A percentile compares a stretch with the other conserved stretches of the same genome.
Evolutionary conservation across 345 rosid genomes (phyloP).

Genomic region (Triadica sebifera): DNA sequence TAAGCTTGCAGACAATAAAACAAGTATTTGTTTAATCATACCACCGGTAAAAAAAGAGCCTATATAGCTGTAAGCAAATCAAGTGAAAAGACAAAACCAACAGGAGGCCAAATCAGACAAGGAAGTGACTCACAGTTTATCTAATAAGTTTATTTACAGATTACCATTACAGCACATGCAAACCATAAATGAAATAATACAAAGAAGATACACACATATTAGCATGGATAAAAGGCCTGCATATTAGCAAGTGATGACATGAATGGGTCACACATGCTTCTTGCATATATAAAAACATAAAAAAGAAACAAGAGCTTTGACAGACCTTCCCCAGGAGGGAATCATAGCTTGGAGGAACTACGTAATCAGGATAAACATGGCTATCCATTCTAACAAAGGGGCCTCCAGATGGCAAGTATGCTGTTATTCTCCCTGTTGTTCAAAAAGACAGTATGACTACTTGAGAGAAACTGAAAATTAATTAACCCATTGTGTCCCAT

Average conservation of each 20-base stretch:
- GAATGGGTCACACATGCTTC: background rate
- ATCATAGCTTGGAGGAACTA: constrained; percentile 99
- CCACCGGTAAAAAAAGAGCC: background rate
- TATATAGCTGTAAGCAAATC: background rate
- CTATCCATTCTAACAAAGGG: constrained; percentile 99
- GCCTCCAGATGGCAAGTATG: constrained; percentile 98
- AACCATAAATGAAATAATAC: background rate
- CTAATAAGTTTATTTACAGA: background rate
- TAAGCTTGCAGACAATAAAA: background rate
- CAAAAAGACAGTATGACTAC: background rate
- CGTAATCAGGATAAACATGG: constrained; percentile 92
- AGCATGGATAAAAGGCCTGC: background rate
- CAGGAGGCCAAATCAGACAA: background rate
- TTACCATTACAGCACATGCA: background rate
- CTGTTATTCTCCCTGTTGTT: constrained; percentile 80
- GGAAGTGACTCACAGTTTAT: background rate
- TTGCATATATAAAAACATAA: constrained; percentile 3
- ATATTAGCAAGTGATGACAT: background rate
- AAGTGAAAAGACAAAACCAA: background rate
- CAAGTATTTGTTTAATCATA: too few species aligned
- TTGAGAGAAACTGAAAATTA: background rate
- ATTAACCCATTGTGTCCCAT: constrained; percentile 6
- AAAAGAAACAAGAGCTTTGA: constrained; percentile 1
- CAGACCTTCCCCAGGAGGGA: constrained; percentile 96
- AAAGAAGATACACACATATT: background rate